phyloP scores from a whole-genome alignment of 2,329 filamentous ascomycete genomes.

The Colletotrichum higginsianum region DNA sequence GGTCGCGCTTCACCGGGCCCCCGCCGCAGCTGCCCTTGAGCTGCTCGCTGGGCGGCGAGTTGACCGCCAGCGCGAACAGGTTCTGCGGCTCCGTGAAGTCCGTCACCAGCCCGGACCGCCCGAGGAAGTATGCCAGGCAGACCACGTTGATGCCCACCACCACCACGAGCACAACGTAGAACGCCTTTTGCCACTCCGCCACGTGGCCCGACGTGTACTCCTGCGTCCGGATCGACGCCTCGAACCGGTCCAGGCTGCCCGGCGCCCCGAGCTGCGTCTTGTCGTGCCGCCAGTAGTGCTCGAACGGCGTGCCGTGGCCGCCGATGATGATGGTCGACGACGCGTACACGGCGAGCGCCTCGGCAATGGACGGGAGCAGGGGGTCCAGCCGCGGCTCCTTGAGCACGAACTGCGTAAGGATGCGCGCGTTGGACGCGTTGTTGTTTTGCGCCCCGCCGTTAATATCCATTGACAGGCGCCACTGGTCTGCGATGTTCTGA shows the following conservation, averaged over 20 bases:
- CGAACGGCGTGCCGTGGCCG: constrained; percentile 72
- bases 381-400: constrained; percentile 58
- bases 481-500: constrained; percentile 65
- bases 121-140: constrained; percentile 73
- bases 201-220: constrained; percentile 79
- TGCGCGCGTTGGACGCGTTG: constrained; percentile 71
- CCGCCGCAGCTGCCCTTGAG: constrained; percentile 57
- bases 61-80: constrained; percentile 80
- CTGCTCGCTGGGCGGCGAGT: constrained; percentile 60
- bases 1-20: constrained; percentile 53
- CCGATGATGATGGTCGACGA: constrained; percentile 76
- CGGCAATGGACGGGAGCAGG: constrained; percentile 76
- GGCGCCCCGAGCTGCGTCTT: constrained; percentile 57
- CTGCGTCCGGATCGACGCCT: constrained; percentile 73
- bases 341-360: constrained; percentile 80
- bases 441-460: constrained; percentile 68
- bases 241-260: constrained; percentile 70
- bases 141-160: constrained; percentile 78
- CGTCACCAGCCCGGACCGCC: constrained; percentile 74
- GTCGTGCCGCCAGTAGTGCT: constrained; percentile 67
- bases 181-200: constrained; percentile 73
- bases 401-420: constrained; percentile 70
- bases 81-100: constrained; percentile 87
- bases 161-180: constrained; percentile 75
- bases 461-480: constrained; percentile 69